phyloP scores from a whole-genome alignment of 306 rosid genomes.

The Inga laurina region DNA sequence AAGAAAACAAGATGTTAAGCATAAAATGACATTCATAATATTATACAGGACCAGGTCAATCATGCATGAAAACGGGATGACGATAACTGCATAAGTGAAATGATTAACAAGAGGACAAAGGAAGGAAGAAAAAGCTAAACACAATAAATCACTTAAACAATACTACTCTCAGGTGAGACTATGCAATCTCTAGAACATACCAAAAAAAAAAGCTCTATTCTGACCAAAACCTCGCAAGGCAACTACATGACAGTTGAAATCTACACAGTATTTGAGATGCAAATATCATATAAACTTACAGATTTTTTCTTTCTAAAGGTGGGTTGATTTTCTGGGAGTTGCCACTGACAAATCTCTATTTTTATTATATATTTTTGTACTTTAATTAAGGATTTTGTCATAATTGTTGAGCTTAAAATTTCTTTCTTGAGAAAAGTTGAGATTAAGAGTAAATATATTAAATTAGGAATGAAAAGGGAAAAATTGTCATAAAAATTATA shows the following conservation, averaged over 20 bases:
- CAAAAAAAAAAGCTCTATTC: slow-evolving; percentile 47
- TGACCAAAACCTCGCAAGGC: slow-evolving; percentile 82
- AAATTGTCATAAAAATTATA: too few species aligned
- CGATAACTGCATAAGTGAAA: too few species aligned
- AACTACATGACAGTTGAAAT: slow-evolving; percentile 4
- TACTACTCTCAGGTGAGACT: slow-evolving; percentile 14
- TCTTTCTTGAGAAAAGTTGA: too few species aligned
- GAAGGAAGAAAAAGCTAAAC: background rate
- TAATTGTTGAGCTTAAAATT: too few species aligned
- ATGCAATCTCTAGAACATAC: slow-evolving; percentile 28
- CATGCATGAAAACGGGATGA: background rate
- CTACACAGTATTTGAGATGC: background rate
- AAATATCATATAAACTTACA: slow-evolving; percentile 59
- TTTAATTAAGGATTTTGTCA: too few species aligned
- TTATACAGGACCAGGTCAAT: background rate
- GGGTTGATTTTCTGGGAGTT: slow-evolving; percentile 52
- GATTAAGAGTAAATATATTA: too few species aligned
- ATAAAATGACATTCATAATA: background rate
- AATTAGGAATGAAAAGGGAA: too few species aligned
- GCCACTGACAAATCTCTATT: slow-evolving; percentile 40
- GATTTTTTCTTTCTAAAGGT: slow-evolving; percentile 79
- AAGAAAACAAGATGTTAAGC: background rate
- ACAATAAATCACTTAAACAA: background rate
- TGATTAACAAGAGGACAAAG: background rate
- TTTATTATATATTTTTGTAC: too few species aligned